Conservation (phyloP, 2,329 filamentous ascomycete genomes). For the Cytospora paraplurivora region DNA sequence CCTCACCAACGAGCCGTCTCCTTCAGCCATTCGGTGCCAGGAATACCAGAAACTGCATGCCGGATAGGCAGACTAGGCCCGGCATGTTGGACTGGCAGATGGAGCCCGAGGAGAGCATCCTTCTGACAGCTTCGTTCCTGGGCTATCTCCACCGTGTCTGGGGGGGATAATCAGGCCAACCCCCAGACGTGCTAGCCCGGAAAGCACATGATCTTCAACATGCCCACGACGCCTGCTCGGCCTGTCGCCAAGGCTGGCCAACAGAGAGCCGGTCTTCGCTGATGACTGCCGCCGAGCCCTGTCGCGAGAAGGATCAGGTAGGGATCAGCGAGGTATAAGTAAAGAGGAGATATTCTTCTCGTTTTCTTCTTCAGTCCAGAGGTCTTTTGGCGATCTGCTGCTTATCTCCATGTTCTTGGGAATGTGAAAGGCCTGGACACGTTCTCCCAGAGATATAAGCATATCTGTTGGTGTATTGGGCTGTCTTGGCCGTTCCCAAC, state of each 20-base stretch:
- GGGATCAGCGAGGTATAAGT: slow-evolving; percentile 15
- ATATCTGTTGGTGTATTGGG: background rate
- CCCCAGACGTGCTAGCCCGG: background rate
- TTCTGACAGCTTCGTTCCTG: background rate
- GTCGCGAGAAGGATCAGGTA: background rate
- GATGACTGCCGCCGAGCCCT: slow-evolving; percentile 1
- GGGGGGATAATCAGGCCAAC: background rate
- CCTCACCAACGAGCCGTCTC: slow-evolving; percentile 1
- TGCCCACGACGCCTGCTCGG: background rate
- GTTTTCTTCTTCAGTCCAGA: too few species aligned
- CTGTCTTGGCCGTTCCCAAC: slow-evolving; percentile 7
- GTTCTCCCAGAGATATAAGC: background rate
- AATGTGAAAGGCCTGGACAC: background rate
- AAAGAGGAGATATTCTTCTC: slow-evolving; percentile 4
- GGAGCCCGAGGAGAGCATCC: background rate
- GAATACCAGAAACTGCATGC: background rate
- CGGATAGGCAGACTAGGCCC: background rate
- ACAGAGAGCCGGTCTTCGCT: background rate
- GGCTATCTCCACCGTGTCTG: slow-evolving; percentile 6
- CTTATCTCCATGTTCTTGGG: background rate
- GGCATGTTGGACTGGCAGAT: background rate
- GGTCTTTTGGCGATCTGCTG: background rate
- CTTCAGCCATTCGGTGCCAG: background rate
- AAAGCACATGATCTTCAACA: background rate
- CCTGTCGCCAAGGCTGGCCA: background rate